Evolutionary conservation across 2,329 filamentous ascomycete genomes (phyloP).

Genomic region (Colletotrichum truncatum): DNA sequence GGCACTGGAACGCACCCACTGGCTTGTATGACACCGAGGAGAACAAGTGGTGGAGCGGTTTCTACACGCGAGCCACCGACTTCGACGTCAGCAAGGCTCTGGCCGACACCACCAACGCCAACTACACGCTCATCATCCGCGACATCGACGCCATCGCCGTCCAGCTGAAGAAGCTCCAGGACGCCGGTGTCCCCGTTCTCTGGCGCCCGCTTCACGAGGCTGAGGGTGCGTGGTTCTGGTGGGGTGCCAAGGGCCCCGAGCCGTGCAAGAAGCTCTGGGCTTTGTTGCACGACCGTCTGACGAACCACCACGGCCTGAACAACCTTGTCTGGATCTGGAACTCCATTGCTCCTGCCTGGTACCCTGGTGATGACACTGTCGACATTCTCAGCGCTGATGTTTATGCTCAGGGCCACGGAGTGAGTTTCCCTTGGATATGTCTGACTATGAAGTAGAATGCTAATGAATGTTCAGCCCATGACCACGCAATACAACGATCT

Average conservation of each 20-base stretch:
- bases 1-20: slow-evolving; percentile 58
- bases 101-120: slow-evolving; percentile 49
- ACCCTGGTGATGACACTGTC: slow-evolving; percentile 54
- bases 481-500: slow-evolving; percentile 54
- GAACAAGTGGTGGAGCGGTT: slow-evolving; percentile 57
- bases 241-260: slow-evolving; percentile 57
- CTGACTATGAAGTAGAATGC: neutral
- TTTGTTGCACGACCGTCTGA: slow-evolving; percentile 54
- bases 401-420: slow-evolving; percentile 54
- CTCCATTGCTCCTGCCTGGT: slow-evolving; percentile 53
- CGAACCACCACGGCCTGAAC: slow-evolving; percentile 51
- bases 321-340: slow-evolving; percentile 63
- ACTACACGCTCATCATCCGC: slow-evolving; percentile 56
- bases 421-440: slow-evolving; percentile 35
- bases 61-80: slow-evolving; percentile 59
- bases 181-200: slow-evolving; percentile 54
- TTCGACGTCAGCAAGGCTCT: slow-evolving; percentile 56
- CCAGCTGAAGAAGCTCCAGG: slow-evolving; percentile 53
- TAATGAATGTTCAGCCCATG: slow-evolving; percentile 42
- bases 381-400: slow-evolving; percentile 57
- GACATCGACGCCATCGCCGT: slow-evolving; percentile 57
- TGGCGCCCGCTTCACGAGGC: slow-evolving; percentile 60
- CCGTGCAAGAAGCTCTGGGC: slow-evolving; percentile 53
- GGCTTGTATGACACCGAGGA: slow-evolving; percentile 56
- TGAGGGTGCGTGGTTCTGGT: slow-evolving; percentile 62